Evolutionary conservation across 108 stramenopile genomes (phyloP).

Genomic region (Skeletonema grethae): DNA sequence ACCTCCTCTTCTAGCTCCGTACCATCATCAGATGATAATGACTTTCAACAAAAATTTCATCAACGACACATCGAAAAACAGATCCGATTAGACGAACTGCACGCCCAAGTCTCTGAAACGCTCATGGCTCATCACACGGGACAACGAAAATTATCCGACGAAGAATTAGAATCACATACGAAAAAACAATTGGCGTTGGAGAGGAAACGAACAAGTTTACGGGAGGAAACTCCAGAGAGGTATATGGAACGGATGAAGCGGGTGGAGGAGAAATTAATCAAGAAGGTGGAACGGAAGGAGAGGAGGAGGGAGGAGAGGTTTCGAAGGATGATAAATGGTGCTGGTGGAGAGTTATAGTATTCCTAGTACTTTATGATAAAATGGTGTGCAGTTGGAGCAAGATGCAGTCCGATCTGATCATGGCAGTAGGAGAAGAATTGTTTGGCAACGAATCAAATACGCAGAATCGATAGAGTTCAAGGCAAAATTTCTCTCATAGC

Average conservation of each 20-base stretch:
- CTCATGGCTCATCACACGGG: background rate
- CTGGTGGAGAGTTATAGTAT: background rate
- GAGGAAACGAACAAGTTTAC: slow-evolving; percentile 1
- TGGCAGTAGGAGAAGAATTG: too few relatives aligned
- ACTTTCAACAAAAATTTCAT: background rate
- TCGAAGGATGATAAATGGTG: background rate
- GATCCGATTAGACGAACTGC: background rate
- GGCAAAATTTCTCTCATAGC: too few relatives aligned
- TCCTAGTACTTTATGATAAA: too few relatives aligned
- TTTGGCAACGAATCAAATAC: too few relatives aligned
- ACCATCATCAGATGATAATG: background rate
- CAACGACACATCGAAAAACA: slow-evolving; percentile 1
- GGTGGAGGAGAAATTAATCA: slow-evolving; percentile 4
- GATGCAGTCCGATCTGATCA: too few relatives aligned
- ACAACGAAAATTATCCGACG: background rate
- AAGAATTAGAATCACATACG: background rate
- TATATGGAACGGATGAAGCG: slow-evolving; percentile 8
- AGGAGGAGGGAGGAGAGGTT: slow-evolving; percentile 8
- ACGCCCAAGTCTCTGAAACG: background rate
- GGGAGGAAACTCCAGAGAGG: slow-evolving; percentile 9
- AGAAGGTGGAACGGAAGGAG: slow-evolving; percentile 6
- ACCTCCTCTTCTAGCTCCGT: too few relatives aligned
- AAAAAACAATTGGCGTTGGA: slow-evolving; percentile 1
- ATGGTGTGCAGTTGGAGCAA: too few relatives aligned
- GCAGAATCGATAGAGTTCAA: too few relatives aligned